Evolutionary conservation across 2,329 filamentous ascomycete species (phyloP).

Genomic region (Didymella exigua): DNA sequence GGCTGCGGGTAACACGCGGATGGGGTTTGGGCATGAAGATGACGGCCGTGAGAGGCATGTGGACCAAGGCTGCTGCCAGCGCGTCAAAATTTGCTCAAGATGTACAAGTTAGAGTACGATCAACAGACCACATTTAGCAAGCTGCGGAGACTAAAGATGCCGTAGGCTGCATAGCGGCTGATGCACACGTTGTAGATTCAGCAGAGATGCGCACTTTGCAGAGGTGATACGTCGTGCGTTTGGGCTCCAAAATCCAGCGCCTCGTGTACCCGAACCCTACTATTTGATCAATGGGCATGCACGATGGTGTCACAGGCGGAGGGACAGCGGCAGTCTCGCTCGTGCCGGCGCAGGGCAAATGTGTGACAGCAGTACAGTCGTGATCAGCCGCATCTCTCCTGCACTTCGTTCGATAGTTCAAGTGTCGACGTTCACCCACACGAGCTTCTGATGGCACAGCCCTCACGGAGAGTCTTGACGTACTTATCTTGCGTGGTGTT

Average conservation of each 20-base stretch:
- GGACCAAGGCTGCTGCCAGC: neutral
- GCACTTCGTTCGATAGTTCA: neutral
- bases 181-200: neutral
- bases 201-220: neutral
- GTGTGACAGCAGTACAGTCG: neutral
- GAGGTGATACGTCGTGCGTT: neutral
- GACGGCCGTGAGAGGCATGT: neutral
- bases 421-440: too few species aligned
- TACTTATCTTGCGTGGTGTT: neutral
- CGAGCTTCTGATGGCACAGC: neutral
- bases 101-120: neutral
- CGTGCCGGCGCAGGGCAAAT: neutral
- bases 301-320: slow-evolving; percentile 10
- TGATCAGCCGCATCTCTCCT: neutral
- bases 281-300: neutral
- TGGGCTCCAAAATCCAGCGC: neutral
- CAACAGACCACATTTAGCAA: neutral
- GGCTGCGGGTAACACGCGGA: neutral
- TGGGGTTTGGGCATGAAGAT: neutral
- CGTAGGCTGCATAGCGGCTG: neutral
- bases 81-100: neutral
- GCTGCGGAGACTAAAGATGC: neutral
- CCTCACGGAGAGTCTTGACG: neutral
- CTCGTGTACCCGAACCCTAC: neutral
- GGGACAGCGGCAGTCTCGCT: neutral